A percentile compares a stretch with the other conserved stretches of the same genome.
Evolutionary conservation across 495 filamentous ascomycete genomes (phyloP).

Genomic region (Tuber indicum): DNA sequence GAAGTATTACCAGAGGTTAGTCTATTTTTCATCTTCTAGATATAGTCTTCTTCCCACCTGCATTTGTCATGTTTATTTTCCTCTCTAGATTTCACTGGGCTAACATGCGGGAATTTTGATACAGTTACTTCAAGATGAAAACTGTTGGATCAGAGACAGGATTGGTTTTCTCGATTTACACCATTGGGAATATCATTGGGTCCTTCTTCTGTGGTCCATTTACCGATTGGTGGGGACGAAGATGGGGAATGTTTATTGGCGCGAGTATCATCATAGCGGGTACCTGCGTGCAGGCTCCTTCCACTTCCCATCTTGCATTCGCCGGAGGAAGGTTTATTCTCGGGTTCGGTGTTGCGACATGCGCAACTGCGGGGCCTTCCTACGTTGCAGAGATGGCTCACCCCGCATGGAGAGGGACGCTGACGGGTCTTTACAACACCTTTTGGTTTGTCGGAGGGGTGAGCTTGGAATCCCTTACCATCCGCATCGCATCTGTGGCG

Average conservation of each 20-base stretch:
- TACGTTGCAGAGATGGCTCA: constrained; percentile 72
- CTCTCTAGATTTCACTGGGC: constrained; percentile 6
- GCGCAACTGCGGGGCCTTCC: constrained; percentile 61
- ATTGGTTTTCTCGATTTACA: constrained; percentile 50
- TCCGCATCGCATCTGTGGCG: neutral
- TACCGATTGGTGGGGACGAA: constrained; percentile 48
- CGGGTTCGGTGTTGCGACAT: constrained; percentile 65
- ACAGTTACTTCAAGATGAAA: constrained; percentile 37
- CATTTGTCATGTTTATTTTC: neutral
- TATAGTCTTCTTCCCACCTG: neutral
- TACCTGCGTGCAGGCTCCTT: constrained; percentile 49
- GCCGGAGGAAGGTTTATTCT: constrained; percentile 71
- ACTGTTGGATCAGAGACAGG: constrained; percentile 44
- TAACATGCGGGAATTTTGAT: neutral
- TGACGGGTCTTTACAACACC: constrained; percentile 57
- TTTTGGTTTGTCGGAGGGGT: constrained; percentile 48
- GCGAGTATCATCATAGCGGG: constrained; percentile 51
- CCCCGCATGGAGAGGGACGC: constrained; percentile 60
- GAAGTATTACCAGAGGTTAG: constrained; percentile 44
- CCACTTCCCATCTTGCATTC: constrained; percentile 52
- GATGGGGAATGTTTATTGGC: constrained; percentile 53
- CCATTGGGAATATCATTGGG: constrained; percentile 50
- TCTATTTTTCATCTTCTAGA: neutral
- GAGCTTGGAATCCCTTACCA: constrained; percentile 2
- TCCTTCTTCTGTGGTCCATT: constrained; percentile 48